A percentile compares a stretch with the other conserved stretches of the same genome.
phyloP scores from a whole-genome alignment of 805 yeast species.

The Saccharomycopsis sp. region DNA sequence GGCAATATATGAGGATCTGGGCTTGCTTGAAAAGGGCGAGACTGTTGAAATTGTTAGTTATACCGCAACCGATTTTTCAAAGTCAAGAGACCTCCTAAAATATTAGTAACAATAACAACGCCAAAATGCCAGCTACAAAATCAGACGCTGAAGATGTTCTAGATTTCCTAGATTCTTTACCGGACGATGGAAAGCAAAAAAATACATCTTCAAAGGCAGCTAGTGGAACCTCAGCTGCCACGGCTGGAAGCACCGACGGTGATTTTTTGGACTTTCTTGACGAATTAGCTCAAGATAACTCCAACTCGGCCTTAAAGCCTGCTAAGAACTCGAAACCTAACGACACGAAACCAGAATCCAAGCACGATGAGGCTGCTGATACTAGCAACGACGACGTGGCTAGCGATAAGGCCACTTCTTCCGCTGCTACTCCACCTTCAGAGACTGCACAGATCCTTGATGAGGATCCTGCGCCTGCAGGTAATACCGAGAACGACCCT shows the following conservation, averaged over 20 bases:
- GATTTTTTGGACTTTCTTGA: conserved; percentile 45
- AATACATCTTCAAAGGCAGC: conserved; percentile 25
- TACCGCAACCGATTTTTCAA: too few species aligned
- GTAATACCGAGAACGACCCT: conserved; percentile 44
- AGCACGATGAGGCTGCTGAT: neutral
- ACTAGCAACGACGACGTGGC: neutral
- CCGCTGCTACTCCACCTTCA: conserved; percentile 1
- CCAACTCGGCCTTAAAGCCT: conserved; percentile 25
- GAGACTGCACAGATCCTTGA: conserved; percentile 19
- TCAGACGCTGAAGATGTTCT: conserved; percentile 67
- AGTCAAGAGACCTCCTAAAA: too few species aligned
- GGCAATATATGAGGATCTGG: neutral
- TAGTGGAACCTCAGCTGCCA: conserved; percentile 40
- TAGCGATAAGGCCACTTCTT: neutral
- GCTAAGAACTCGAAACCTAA: conserved; percentile 26
- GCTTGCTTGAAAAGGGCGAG: too few species aligned
- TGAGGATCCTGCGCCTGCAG: conserved; percentile 23
- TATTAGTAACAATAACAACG: too few species aligned
- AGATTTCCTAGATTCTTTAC: conserved; percentile 74
- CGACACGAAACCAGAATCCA: conserved; percentile 13
- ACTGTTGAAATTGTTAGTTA: too few species aligned
- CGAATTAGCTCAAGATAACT: conserved; percentile 58
- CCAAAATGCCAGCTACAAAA: neutral
- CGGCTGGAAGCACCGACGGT: conserved; percentile 28
- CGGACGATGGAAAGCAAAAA: conserved; percentile 42